phyloP scores from a whole-genome alignment of 441 rosid species.

The Erodium moschatum region DNA sequence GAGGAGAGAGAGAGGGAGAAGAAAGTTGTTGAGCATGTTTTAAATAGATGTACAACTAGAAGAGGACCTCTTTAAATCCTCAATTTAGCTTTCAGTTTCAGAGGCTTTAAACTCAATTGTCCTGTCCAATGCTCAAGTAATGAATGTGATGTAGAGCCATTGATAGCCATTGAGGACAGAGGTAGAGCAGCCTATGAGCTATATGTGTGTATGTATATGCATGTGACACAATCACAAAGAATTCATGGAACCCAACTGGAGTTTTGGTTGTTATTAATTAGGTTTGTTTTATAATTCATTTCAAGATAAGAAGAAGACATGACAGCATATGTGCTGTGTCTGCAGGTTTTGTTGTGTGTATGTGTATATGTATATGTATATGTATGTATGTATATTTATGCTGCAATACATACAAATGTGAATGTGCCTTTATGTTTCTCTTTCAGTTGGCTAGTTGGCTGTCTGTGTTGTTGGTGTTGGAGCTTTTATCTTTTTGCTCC shows the following conservation, averaged over 20 bases:
- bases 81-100: neutral
- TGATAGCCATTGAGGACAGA: neutral
- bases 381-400: too few relatives aligned
- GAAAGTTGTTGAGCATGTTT: constrained; percentile 1
- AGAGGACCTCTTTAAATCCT: constrained; percentile 1
- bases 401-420: neutral
- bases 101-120: constrained; percentile 4
- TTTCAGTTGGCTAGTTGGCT: too few relatives aligned
- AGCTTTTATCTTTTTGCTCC: neutral
- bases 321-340: neutral
- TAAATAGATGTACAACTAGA: neutral
- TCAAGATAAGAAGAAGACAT: neutral
- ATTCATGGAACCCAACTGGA: constrained; percentile 6
- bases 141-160: neutral
- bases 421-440: neutral
- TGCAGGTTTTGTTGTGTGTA: neutral
- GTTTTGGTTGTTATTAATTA: neutral
- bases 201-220: too few relatives aligned
- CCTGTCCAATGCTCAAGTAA: constrained; percentile 1
- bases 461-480: too few relatives aligned
- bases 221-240: neutral
- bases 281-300: neutral
- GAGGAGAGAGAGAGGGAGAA: neutral
- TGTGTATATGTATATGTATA: too few relatives aligned
- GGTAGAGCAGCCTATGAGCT: neutral